These are phyloP conservation scores for Lepiota brunneoincarnata DNA, from an alignment of 768 basidiomycete genomes.

Conservation along the genomic window DNA sequence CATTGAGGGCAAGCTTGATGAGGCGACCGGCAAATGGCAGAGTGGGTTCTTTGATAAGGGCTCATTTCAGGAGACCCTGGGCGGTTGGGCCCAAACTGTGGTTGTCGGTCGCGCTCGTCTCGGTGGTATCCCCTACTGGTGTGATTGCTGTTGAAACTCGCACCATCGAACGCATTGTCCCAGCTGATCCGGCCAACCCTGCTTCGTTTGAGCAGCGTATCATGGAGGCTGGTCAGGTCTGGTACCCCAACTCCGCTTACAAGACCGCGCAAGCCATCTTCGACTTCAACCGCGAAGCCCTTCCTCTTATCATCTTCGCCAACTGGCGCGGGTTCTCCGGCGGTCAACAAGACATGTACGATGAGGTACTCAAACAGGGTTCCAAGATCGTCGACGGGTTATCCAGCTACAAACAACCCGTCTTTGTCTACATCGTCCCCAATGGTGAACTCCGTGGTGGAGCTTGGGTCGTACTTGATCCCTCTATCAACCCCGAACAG, in stretches of 20 bases:
- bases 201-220: slow-evolving; percentile 95
- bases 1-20: slow-evolving; percentile 91
- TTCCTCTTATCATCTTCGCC: slow-evolving; percentile 97
- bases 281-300: slow-evolving; percentile 95
- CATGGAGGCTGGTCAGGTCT: slow-evolving; percentile 99
- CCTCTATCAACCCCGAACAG: slow-evolving; percentile 93
- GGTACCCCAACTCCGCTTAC: slow-evolving; percentile 99
- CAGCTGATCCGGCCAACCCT: slow-evolving; percentile 97
- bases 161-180: slow-evolving; percentile 93
- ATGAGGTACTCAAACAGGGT: slow-evolving; percentile 95
- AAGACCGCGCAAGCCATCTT: slow-evolving; percentile 99
- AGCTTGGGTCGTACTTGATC: slow-evolving; percentile 99
- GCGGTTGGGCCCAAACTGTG: slow-evolving; percentile 99
- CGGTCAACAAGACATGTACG: slow-evolving; percentile 99
- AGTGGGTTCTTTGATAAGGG: slow-evolving; percentile 96
- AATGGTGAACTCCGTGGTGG: slow-evolving; percentile 99
- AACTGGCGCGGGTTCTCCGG: slow-evolving; percentile 99
- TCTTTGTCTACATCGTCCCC: slow-evolving; percentile 97
- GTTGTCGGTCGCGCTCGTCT: slow-evolving; percentile 95
- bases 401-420: slow-evolving; percentile 94
- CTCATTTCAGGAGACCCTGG: slow-evolving; percentile 98
- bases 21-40: slow-evolving; percentile 70
- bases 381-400: slow-evolving; percentile 99
- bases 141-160: slow-evolving; percentile 98
- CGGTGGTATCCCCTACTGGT: slow-evolving; percentile 95